Evolutionary conservation across 2,329 filamentous ascomycete species (phyloP).

Genomic region (Epichloe bromicola): DNA sequence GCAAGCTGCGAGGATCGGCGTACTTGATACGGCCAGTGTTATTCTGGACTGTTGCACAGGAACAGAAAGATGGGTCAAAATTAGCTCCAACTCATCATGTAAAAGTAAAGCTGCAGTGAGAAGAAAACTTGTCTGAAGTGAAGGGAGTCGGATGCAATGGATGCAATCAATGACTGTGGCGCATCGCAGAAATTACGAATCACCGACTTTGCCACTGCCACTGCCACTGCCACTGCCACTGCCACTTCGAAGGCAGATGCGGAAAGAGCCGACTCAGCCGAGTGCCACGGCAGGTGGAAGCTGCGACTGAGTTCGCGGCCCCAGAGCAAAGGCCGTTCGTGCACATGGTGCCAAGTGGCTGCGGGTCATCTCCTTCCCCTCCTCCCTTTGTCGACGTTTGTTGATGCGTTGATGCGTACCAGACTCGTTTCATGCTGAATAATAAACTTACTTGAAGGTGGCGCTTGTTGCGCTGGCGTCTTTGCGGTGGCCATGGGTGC

Average conservation of each 20-base stretch:
- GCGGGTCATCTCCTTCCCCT: neutral
- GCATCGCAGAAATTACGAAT: neutral
- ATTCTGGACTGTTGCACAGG: constrained; percentile 1
- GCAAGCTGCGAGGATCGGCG: constrained; percentile 58
- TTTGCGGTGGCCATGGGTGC: constrained; percentile 6
- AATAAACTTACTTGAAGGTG: constrained; percentile 5
- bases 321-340: neutral
- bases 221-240: neutral
- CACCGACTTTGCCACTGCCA: neutral
- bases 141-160: neutral
- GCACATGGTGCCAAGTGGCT: neutral
- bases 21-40: constrained; percentile 46
- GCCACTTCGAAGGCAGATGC: neutral
- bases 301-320: neutral
- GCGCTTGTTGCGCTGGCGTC: constrained; percentile 5
- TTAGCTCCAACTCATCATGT: neutral
- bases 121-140: neutral
- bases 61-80: neutral
- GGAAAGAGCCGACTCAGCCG: neutral
- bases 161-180: neutral
- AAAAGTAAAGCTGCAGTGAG: neutral
- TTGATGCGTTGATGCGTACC: too few species aligned
- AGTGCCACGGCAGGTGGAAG: too few species aligned
- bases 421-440: neutral
- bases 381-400: too few species aligned